These are phyloP conservation scores for Rhizopus sp. DNA, from an alignment of 371 early-diverging fungal species.

Conservation along the genomic window DNA sequence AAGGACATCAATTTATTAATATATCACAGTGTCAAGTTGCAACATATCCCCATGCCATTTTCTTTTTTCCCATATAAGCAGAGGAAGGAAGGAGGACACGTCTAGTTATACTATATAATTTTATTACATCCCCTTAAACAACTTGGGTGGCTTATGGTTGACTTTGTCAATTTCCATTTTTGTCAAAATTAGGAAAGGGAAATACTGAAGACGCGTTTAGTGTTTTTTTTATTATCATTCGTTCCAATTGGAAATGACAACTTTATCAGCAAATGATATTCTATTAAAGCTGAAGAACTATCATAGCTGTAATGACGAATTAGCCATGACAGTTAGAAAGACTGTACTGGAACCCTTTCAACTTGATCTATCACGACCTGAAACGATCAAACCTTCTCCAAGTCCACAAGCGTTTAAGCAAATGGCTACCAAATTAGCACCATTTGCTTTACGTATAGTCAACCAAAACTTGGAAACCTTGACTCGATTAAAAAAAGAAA, in stretches of 20 bases:
- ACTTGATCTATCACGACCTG: conserved; percentile 21
- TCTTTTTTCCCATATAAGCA: no score
- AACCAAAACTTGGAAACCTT: conserved; percentile 44
- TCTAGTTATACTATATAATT: no score
- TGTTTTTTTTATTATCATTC: background rate
- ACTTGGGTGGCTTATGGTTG: background rate
- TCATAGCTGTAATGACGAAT: conserved; percentile 31
- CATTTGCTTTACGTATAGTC: conserved; percentile 40
- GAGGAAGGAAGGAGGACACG: no score
- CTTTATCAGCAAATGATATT: conserved; percentile 4
- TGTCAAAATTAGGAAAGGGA: background rate
- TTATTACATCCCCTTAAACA: background rate
- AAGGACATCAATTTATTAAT: no score
- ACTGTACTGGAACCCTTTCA: conserved; percentile 43
- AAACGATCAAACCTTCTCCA: conserved; percentile 25
- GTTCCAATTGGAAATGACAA: conserved; percentile 10
- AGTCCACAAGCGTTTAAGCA: conserved; percentile 28
- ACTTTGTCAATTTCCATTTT: background rate
- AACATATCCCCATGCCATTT: no score
- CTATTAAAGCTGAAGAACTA: conserved; percentile 15
- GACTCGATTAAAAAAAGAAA: conserved; percentile 13
- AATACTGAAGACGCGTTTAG: background rate
- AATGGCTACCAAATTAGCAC: conserved; percentile 30
- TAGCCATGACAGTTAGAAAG: conserved; percentile 21
- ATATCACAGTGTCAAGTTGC: no score